phyloP scores from a whole-genome alignment of 139 green algal genomes.

The Desmodesmus armatus region DNA sequence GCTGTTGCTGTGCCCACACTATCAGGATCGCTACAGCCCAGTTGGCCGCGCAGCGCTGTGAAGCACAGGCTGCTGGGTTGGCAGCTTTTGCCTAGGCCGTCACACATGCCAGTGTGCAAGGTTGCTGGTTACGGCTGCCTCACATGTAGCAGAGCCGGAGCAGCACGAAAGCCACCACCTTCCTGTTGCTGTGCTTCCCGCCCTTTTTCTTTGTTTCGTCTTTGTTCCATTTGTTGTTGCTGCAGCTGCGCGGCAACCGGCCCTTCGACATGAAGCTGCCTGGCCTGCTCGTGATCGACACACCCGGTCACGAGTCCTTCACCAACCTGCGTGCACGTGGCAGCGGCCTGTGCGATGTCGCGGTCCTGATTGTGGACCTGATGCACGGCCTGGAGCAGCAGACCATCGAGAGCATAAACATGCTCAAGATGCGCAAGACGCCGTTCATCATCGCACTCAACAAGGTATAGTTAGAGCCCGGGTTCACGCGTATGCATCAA shows the following conservation, averaged over 20 bases:
- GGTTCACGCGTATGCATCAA: too few species aligned
- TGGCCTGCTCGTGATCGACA: constrained; percentile 98
- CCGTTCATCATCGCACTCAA: constrained; percentile 99
- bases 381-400: constrained; percentile 99
- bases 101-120: too few species aligned
- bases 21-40: too few species aligned
- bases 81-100: too few species aligned
- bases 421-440: constrained; percentile 97
- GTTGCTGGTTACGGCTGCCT: too few species aligned
- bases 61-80: too few species aligned
- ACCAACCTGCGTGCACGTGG: constrained; percentile 96
- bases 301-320: constrained; percentile 97
- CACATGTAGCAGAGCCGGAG: too few species aligned
- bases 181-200: too few species aligned
- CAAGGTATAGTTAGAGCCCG: constrained; percentile 83
- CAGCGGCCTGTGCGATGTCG: constrained; percentile 96
- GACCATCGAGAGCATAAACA: constrained; percentile 97
- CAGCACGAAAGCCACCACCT: too few species aligned
- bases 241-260: constrained; percentile 48
- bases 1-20: too few species aligned
- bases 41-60: too few species aligned
- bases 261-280: constrained; percentile 88
- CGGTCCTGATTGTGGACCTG: constrained; percentile 98
- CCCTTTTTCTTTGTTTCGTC: too few species aligned
- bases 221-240: not conserved